These are phyloP conservation scores for Earliella scabrosa DNA, from an alignment of 1,284 basidiomycete genomes.

Conservation along the genomic window DNA sequence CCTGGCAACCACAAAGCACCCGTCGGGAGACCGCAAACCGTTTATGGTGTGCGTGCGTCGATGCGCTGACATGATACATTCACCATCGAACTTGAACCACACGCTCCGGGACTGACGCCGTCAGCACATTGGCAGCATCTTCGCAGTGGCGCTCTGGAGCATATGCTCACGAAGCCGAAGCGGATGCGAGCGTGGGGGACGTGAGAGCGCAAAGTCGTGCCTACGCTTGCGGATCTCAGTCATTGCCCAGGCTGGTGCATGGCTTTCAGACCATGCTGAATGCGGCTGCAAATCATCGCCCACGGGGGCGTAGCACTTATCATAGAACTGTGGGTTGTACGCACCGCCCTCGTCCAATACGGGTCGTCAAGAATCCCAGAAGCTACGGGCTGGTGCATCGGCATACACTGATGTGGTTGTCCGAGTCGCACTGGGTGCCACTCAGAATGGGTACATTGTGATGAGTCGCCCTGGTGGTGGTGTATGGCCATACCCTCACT, in stretches of 20 bases:
- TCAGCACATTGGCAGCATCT: conserved; percentile 4
- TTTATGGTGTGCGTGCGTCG: not conserved
- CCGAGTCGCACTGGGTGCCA: conserved; percentile 4
- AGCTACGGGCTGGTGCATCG: not conserved
- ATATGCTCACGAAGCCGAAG: conserved; percentile 27
- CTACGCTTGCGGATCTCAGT: not conserved
- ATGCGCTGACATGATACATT: not conserved
- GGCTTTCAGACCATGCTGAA: not conserved
- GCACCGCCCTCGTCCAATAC: too few species aligned
- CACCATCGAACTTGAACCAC: not conserved
- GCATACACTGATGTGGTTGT: not conserved
- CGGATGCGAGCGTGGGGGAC: conserved; percentile 18
- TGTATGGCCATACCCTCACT: not conserved
- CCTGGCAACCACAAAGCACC: conserved; percentile 2
- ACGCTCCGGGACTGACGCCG: conserved; percentile 7
- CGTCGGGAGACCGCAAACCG: not conserved
- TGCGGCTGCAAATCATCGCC: conserved; percentile 2
- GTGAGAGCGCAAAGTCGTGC: conserved; percentile 8
- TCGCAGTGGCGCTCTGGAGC: conserved; percentile 16
- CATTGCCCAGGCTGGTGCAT: not conserved
- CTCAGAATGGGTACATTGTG: not conserved
- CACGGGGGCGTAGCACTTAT: not conserved
- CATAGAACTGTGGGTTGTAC: not conserved
- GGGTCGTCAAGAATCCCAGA: not conserved
- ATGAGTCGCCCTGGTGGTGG: not conserved